Conservation (phyloP, 768 basidiomycete genomes). For the Leccinum arenicola region DNA sequence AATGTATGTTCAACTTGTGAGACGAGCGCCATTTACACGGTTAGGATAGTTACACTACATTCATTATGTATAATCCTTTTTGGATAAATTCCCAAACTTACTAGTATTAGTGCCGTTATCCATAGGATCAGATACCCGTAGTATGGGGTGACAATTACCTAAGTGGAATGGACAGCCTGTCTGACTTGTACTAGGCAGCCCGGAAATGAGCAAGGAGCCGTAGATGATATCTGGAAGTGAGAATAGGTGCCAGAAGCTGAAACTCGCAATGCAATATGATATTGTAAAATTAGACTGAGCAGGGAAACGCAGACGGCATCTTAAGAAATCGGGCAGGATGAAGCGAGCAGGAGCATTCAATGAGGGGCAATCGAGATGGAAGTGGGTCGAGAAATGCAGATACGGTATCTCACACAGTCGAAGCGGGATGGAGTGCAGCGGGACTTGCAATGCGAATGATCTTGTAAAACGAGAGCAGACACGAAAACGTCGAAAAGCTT, state of each 20-base stretch:
- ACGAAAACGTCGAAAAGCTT: not conserved
- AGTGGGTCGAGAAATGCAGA: not conserved
- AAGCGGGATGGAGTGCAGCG: not conserved
- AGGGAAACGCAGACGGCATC: not conserved
- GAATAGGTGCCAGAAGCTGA: not conserved
- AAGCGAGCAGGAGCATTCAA: too few species aligned
- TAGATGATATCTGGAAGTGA: not conserved
- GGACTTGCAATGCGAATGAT: not conserved
- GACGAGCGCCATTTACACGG: not conserved
- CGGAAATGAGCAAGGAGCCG: not conserved
- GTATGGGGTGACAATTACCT: not conserved
- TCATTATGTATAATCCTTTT: not conserved
- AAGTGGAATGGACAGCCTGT: not conserved
- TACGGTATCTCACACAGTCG: not conserved
- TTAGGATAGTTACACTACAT: not conserved
- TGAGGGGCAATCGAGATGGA: not conserved
- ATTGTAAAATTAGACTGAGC: not conserved
- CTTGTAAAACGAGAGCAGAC: not conserved
- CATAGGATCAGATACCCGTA: not conserved
- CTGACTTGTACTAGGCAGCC: not conserved
- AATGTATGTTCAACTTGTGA: not conserved
- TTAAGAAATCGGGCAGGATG: not conserved
- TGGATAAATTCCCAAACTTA: not conserved
- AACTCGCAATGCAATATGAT: not conserved
- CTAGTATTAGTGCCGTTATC: not conserved